Evolutionary conservation across 768 basidiomycete species (phyloP), one percentile per base, ranked within the genome.

Genomic region (Calvatia gigantea): DNA sequence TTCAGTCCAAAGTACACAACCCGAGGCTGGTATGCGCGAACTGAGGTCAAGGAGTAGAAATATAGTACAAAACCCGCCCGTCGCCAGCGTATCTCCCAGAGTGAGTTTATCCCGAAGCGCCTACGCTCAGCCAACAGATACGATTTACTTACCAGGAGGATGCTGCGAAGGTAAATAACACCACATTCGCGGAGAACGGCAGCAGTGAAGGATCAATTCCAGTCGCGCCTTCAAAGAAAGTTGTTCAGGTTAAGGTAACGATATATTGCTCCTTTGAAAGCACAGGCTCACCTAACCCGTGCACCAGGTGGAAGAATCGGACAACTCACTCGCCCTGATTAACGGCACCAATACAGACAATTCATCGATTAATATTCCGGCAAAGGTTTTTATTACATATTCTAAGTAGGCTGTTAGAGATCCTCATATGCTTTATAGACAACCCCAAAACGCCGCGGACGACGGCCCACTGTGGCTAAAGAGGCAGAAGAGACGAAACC

Each of bases 1-100:
- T 48, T 56, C 63, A 12, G 61, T 65, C 17, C 70, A 67, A 39
- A 65, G 64, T 28, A 54, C 59, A 39, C 68, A 65, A 41, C 59
- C 65, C 4, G 54, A 56, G 12, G 62, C 71, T 25, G 75, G 71
- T 56, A 74, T 73, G 6, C 70, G 78, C 23, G 73, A 77, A 58
- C 60, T 80, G 38, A 73, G 80, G 32, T 79, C 80, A n/a, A 64
- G 63, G 51, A 72, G 76, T 57, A 71, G 70, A 58, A 80, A 76
- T 57, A 69, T 68, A 19, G 66, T 69, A 17, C 59, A 63, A 39
- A 75, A 75, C 33, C 69, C 72, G 29, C 70, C 73, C 1, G 58
- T 72, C 27, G 71, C 71, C 49, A 74, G 72, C 49, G 62, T 74
- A 27, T 72, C 77, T 43, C 73, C 73, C 33, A 72, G 68, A 61